phyloP scores from a whole-genome alignment of 352 stramenopile species.

The Globisporangium mamillatum region DNA sequence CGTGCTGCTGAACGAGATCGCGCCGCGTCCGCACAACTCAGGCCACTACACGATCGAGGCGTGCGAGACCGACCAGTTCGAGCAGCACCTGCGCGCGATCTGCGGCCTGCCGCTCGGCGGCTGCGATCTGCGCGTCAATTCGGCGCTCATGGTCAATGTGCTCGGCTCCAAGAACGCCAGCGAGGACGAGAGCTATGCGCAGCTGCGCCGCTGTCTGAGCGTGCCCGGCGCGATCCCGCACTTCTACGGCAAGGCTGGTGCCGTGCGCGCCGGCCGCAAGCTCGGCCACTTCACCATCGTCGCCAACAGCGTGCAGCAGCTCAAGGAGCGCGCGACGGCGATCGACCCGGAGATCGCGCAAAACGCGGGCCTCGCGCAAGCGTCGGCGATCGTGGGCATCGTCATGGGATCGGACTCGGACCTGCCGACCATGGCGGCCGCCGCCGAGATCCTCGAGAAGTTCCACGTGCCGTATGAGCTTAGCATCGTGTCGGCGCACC shows the following conservation, averaged over 20 bases:
- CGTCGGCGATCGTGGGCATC: conserved; percentile 68
- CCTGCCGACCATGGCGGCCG: conserved; percentile 96
- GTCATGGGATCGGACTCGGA: conserved; percentile 96
- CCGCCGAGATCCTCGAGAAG: conserved; percentile 93
- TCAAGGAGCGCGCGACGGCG: conserved; percentile 65
- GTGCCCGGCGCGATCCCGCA: conserved; percentile 91
- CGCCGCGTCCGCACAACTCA: conserved; percentile 97
- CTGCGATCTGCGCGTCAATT: conserved; percentile 89
- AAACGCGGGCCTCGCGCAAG: conserved; percentile 36
- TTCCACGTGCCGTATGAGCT: conserved; percentile 97
- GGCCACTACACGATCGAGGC: conserved; percentile 99
- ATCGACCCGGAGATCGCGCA: conserved; percentile 43
- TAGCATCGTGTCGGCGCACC: conserved; percentile 98
- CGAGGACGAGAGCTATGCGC: conserved; percentile 81
- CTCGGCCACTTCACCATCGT: conserved; percentile 97
- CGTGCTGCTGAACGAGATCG: conserved; percentile 97
- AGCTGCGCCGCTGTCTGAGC: conserved; percentile 55
- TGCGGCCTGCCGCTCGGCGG: conserved; percentile 92
- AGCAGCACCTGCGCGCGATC: conserved; percentile 97
- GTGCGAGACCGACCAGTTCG: conserved; percentile 97
- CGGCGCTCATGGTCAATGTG: conserved; percentile 91
- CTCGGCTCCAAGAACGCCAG: conserved; percentile 59
- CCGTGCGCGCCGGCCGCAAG: conserved; percentile 91
- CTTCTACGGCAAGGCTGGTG: conserved; percentile 95
- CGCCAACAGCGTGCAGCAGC: conserved; percentile 78